Evolutionary conservation across 2,329 filamentous ascomycete species (phyloP), one percentile per base, ranked within the genome.

Genomic region (Trichoderma atrobrunneum): DNA sequence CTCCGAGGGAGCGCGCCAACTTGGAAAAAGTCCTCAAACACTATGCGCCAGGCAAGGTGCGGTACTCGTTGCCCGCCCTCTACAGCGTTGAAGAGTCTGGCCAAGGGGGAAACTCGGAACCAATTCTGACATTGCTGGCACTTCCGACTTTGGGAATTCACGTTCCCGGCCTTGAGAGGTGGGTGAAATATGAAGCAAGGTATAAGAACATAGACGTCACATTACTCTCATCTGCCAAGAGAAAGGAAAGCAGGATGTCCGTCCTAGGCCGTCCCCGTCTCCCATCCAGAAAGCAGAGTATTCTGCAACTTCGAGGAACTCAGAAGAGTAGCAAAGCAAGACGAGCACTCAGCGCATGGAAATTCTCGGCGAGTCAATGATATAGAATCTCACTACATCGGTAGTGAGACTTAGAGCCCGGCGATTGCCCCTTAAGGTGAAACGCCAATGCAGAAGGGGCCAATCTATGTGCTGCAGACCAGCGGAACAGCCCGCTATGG

Each of bases 1-100:
- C 77, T 1, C 75, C 76, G 3, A 66, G 77, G 71, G 72, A 80
- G 76, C 67, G 82, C 60, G 72, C 76, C 2, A 74, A 75, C 18
- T 79, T 89, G 0, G 81, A 83, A 34, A 78, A 78, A 2, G 71
- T 85, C 10, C 82, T 90, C 21, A 85, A 84, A 72, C 78, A 81
- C 7, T 82, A 86, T 69, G 87, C 88, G 0, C 87, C 87, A 0
- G 86, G 84, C 0, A 90, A 89, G 77, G 82, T 86, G 16, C 82
- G 88, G 14, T 89, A 84, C 73, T 87, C 87, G 0, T 78, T 90
- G 3, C 88, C 88, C 0, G 88, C 84, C 1, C 77, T 90, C 8
- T 90, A 89, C 76, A 80, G 82, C 8, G 79, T 82, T 3, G 80
- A 87, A 57, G 73, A 48, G 4, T n/a, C 59, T 21, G 39, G 24